Percentiles rank a stretch among this genome's conserved stretches.
Evolutionary conservation across 805 yeast species (phyloP).

Genomic region (Nakazawaea laoshanensis): DNA sequence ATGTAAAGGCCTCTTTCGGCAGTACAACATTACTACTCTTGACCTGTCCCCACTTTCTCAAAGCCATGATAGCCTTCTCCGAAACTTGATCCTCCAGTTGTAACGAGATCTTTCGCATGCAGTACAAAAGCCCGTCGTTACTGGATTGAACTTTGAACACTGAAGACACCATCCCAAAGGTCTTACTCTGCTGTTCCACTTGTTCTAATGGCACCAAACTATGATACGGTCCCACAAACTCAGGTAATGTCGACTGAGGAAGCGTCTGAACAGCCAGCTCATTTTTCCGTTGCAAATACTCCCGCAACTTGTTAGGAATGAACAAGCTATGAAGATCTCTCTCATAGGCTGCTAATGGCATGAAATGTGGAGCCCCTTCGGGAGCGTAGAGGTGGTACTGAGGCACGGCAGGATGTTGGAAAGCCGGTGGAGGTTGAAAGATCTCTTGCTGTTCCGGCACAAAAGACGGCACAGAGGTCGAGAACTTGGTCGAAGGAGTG

Average conservation of each 20-base stretch:
- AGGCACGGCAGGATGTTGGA: slow-evolving; percentile 11
- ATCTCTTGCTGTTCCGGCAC: slow-evolving; percentile 25
- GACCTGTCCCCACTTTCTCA: slow-evolving; percentile 60
- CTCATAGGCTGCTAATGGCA: slow-evolving; percentile 62
- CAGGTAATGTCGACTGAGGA: slow-evolving; percentile 53
- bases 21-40: slow-evolving; percentile 53
- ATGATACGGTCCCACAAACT: slow-evolving; percentile 74
- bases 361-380: slow-evolving; percentile 67
- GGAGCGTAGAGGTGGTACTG: slow-evolving; percentile 91
- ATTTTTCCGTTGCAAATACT: slow-evolving; percentile 60
- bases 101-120: slow-evolving; percentile 65
- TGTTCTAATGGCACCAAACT: slow-evolving; percentile 77
- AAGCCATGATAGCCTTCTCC: slow-evolving; percentile 50
- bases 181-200: slow-evolving; percentile 41
- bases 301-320: slow-evolving; percentile 65
- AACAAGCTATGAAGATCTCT: slow-evolving; percentile 63
- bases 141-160: slow-evolving; percentile 77
- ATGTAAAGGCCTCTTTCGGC: slow-evolving; percentile 76
- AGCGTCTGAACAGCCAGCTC: slow-evolving; percentile 73
- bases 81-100: slow-evolving; percentile 29
- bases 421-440: slow-evolving; percentile 8
- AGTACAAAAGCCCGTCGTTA: slow-evolving; percentile 68
- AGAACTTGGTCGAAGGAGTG: slow-evolving; percentile 37
- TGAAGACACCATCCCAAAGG: slow-evolving; percentile 49
- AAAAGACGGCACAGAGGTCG: slow-evolving; percentile 45